Evolutionary conservation across 768 basidiomycete species (phyloP), one percentile per base, ranked within the genome.

Genomic region (Collybiopsis luxurians): DNA sequence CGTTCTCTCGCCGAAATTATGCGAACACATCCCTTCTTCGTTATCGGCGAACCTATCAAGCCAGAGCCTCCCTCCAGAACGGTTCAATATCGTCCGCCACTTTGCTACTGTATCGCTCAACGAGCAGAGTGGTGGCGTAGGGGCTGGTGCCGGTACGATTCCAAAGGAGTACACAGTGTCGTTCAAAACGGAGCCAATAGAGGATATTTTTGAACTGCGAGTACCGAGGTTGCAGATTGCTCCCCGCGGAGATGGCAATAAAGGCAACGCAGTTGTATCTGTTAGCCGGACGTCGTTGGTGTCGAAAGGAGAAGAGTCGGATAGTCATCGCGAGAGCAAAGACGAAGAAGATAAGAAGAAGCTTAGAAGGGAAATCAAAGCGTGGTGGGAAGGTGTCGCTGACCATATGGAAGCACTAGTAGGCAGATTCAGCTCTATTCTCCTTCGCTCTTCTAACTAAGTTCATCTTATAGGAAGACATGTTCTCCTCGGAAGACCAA

Each of bases 301-400:
- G 15, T n/a, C 15, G 13, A 27, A 15, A 10, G 21, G 13, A 12
- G 40, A 38, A 17, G 19, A 27, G 24, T 1, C 21, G 7, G 30
- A 47, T 36, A 38, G 30, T 28, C 11, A 28, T 6, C 46, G 58
- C 28, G 59, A 52, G 9, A 59, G 48, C 12, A 68, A 69, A 6
- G 64, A 58, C 12, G 74, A 71, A 30, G 73, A 73, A 21, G 80
- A 80, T 58, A 84, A 78, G 66, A 74, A 74, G 38, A 61, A 68
- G 2, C 67, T 89, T n/a, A 67, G 84, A 56, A 69, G 74, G 54
- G 84, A 90, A 65, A 88, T 90, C 58, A 78, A 74, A 64, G 63
- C 60, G 30, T 89, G 86, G 84, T 90, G 87, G 87, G 80, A 84
- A 61, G 77, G 79, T 17, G 69, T 89, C 6, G 73, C 81, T 0